These are phyloP conservation scores for Discostella stelligera DNA, from an alignment of 352 stramenopile species.

Conservation along the genomic window DNA sequence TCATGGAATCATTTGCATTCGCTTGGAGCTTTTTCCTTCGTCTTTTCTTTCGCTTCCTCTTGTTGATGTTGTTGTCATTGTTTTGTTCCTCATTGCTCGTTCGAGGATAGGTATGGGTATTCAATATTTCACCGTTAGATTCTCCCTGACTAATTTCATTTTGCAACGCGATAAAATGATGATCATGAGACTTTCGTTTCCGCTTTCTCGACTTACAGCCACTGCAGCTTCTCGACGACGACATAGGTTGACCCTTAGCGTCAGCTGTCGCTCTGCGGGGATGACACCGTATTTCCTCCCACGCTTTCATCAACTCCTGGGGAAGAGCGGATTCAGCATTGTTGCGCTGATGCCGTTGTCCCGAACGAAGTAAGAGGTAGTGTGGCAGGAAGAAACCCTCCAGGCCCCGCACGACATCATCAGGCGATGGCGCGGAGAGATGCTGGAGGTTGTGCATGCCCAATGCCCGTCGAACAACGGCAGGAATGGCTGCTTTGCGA, in stretches of 20 bases:
- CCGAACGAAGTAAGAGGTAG: slow-evolving; percentile 30
- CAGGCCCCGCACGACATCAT: slow-evolving; percentile 20
- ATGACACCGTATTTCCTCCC: slow-evolving; percentile 6
- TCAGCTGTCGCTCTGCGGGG: background rate
- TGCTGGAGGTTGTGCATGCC: slow-evolving; percentile 9
- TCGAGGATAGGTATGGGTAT: background rate
- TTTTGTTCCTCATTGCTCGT: background rate
- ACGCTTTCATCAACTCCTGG: background rate
- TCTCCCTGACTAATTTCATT: background rate
- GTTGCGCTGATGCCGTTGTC: background rate
- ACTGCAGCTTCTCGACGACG: background rate
- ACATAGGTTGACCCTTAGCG: background rate
- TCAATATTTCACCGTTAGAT: background rate
- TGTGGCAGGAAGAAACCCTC: slow-evolving; percentile 25
- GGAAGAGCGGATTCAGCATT: background rate
- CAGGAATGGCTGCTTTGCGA: slow-evolving; percentile 7
- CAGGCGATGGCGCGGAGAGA: background rate
- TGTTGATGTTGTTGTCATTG: background rate
- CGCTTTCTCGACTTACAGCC: slow-evolving; percentile 3
- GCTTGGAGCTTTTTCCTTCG: background rate
- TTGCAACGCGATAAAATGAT: background rate
- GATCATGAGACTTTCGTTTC: slow-evolving; percentile 14
- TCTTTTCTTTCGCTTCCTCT: slow-evolving; percentile 6
- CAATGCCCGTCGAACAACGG: slow-evolving; percentile 21
- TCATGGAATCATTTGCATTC: background rate